Evolutionary conservation across 2,329 filamentous ascomycete genomes (phyloP).

Genomic region (Nigrospora oryzae): DNA sequence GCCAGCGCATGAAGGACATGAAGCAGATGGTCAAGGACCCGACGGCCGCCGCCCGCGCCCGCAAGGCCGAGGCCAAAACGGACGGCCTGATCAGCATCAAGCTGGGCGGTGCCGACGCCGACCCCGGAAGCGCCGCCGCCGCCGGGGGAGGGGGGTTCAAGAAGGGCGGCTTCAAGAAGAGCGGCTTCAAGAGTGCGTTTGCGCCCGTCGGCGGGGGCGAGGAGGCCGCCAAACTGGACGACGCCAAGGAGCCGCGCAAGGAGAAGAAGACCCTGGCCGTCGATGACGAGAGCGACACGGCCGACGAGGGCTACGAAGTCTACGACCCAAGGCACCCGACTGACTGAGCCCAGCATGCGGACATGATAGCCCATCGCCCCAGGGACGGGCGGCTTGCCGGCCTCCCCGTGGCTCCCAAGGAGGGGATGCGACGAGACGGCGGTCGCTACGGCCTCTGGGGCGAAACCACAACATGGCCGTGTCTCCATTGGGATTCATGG

Average conservation of each 20-base stretch:
- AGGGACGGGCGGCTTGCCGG: no score
- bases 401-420: no score
- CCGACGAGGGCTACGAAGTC: slow-evolving; percentile 63
- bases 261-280: slow-evolving; percentile 16
- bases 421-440: no score
- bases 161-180: slow-evolving; percentile 70
- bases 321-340: slow-evolving; percentile 56
- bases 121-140: slow-evolving; percentile 20
- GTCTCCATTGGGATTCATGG: no score
- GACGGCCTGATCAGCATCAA: slow-evolving; percentile 63
- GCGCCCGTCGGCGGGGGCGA: slow-evolving; percentile 40
- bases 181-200: slow-evolving; percentile 74
- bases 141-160: slow-evolving; percentile 45
- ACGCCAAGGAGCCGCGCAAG: slow-evolving; percentile 17
- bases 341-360: slow-evolving; percentile 32
- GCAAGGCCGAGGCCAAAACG: slow-evolving; percentile 63
- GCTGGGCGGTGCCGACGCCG: slow-evolving; percentile 25
- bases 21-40: slow-evolving; percentile 73
- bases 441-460: no score
- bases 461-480: no score
- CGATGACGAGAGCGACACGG: slow-evolving; percentile 51
- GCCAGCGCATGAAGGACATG: slow-evolving; percentile 83
- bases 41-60: slow-evolving; percentile 52
- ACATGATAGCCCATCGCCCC: no score
- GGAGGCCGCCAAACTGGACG: slow-evolving; percentile 29